Percentiles rank a stretch among this genome's conserved stretches.
phyloP scores from a whole-genome alignment of 2,329 filamentous ascomycete species.

The Phaeosphaeria sp. region DNA sequence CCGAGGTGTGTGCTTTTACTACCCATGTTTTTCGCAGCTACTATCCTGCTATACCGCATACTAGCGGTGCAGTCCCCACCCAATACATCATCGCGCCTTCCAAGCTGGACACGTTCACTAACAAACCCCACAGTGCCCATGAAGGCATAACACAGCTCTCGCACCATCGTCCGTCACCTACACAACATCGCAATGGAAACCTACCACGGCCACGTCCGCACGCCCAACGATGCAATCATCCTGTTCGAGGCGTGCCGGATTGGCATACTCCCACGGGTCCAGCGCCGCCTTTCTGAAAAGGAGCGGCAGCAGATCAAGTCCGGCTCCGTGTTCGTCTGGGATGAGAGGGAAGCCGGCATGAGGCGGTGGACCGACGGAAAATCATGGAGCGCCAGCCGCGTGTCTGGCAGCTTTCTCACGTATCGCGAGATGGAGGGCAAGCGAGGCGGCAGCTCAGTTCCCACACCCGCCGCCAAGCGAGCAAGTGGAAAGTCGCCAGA shows the following conservation, averaged over 20 bases:
- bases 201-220: slow-evolving; percentile 92
- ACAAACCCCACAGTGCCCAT: background rate
- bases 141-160: slow-evolving; percentile 9
- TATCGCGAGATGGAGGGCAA: slow-evolving; percentile 99
- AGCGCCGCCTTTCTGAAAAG: slow-evolving; percentile 92
- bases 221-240: slow-evolving; percentile 95
- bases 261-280: slow-evolving; percentile 87
- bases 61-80: background rate
- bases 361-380: slow-evolving; percentile 98
- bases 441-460: slow-evolving; percentile 76
- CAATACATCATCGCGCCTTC: slow-evolving; percentile 1
- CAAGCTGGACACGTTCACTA: slow-evolving; percentile 4
- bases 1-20: background rate
- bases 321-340: slow-evolving; percentile 99
- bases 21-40: background rate
- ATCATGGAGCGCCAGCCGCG: slow-evolving; percentile 97
- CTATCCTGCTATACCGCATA: background rate
- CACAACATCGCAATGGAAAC: slow-evolving; percentile 75
- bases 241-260: slow-evolving; percentile 96
- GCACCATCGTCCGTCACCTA: slow-evolving; percentile 8
- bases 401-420: slow-evolving; percentile 95
- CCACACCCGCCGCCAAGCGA: slow-evolving; percentile 44
- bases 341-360: slow-evolving; percentile 98
- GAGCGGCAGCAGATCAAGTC: slow-evolving; percentile 95
- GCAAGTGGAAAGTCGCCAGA: slow-evolving; percentile 78